Base-by-base conservation (phyloP, 2,329 filamentous ascomycete species). In the Cryphonectria japonica region DNA sequence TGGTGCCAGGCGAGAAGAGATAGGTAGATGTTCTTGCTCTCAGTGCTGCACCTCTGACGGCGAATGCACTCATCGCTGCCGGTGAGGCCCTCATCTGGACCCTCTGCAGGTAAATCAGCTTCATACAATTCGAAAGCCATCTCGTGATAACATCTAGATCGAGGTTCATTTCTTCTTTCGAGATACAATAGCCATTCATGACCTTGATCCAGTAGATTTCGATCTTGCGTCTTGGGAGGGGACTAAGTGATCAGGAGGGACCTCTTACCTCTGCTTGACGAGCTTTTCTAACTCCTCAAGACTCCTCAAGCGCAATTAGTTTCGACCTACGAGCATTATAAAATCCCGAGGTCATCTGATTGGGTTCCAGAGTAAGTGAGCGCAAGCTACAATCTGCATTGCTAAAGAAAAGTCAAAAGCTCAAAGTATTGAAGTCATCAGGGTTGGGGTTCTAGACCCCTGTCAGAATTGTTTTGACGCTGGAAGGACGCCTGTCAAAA, bases 11-110 rank as follows among this genome's bases (percentile, higher is more conserved):
- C 14, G 54, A 26, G 16, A 63, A 11, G 19, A 19, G 46, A 8
- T n/a, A 37, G 19, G n/a, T n/a, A 54, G 43, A 63, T 6, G 34
- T 41, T 29, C 43, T 61, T 11, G 67, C 34, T 7, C 67, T 59
- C 32, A 68, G 22, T 4, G 22, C 46, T 4, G 22, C 46, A 34
- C 26, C 43, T 39, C 59, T 19, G n/a, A 43, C 57, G n/a, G 34
- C 60, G 11, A 50, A 59, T 19, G 43, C 32, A 50, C 29, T 68
- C 67, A 68, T 68, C 9, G 67, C 59, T 52, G 43, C 59, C 54
- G 29, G 22, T 54, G 59, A 63, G 39, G 37, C 37, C 26, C 14
- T 67, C 34, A 26, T n/a, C 16, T 41, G 63, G 34, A 14, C 7
- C 16, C 3, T 46, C 19, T 50, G 39, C 3, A 14, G 11, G 52